phyloP scores from a whole-genome alignment of 2,329 filamentous ascomycete species.

The Cercospora beticola region DNA sequence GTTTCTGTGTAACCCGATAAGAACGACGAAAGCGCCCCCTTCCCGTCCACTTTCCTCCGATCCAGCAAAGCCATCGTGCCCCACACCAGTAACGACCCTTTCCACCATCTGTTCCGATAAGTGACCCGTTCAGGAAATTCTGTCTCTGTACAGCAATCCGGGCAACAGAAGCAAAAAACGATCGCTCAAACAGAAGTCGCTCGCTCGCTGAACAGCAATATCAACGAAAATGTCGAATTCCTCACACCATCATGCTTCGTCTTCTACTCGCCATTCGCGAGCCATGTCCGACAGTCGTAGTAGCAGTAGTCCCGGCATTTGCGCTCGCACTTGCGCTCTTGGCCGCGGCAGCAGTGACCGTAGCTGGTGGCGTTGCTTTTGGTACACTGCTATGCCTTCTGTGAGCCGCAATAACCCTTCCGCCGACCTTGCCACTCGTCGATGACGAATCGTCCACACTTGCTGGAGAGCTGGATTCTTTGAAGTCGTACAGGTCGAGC shows the following conservation, averaged over 20 bases:
- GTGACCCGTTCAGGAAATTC: background rate
- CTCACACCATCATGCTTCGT: constrained; percentile 39
- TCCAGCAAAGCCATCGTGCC: background rate
- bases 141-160: background rate
- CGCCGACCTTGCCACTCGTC: background rate
- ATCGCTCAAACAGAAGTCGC: background rate
- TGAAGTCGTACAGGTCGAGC: constrained; percentile 38
- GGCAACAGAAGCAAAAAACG: background rate
- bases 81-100: background rate
- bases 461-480: constrained; percentile 33
- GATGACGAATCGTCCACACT: background rate
- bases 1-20: background rate
- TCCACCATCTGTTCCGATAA: background rate
- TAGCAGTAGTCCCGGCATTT: background rate
- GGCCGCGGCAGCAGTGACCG: background rate
- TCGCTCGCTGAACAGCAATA: background rate
- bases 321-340: background rate
- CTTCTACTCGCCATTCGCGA: constrained; percentile 35
- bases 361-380: constrained; percentile 23
- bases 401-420: constrained; percentile 10
- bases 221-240: background rate
- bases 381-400: constrained; percentile 33
- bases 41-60: background rate
- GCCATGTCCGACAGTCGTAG: background rate
- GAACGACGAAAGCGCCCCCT: background rate